Evolutionary conservation across 225 moss, liverwort and hornwort species (phyloP).

Genomic region (Neckera pumila): DNA sequence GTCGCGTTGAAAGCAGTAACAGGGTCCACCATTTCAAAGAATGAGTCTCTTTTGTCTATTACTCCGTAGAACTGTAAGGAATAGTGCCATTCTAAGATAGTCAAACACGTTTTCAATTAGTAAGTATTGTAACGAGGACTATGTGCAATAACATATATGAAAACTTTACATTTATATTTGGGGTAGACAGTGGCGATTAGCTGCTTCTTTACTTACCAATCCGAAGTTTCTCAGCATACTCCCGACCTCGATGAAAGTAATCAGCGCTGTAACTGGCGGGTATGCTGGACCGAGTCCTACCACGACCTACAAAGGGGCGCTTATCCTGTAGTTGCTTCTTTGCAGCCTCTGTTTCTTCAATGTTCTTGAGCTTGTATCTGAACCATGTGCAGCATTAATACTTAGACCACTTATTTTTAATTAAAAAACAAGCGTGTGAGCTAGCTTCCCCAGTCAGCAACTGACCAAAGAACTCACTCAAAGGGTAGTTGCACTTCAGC

Average conservation of each 20-base stretch:
- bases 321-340: conserved; percentile 92
- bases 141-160: not conserved
- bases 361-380: conserved; percentile 91
- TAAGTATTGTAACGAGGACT: not conserved
- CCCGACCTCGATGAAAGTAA: conserved; percentile 82
- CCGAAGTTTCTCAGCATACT: conserved; percentile 78
- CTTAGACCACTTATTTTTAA: not conserved
- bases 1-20: too few relatives aligned
- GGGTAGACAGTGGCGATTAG: not conserved
- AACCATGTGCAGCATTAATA: not conserved
- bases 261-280: conserved; percentile 93
- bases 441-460: not conserved
- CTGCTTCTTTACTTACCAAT: conserved; percentile 22
- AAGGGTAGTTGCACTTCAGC: conserved; percentile 93
- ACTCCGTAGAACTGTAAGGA: not conserved
- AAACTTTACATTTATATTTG: too few relatives aligned
- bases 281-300: conserved; percentile 74
- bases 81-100: not conserved
- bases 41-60: not conserved
- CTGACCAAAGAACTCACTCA: conserved; percentile 35
- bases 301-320: conserved; percentile 81
- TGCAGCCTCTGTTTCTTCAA: conserved; percentile 96
- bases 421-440: not conserved
- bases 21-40: not conserved
- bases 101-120: not conserved